These are phyloP conservation scores for Phytophthora rubi DNA, from an alignment of 352 stramenopile species.

Conservation along the genomic window DNA sequence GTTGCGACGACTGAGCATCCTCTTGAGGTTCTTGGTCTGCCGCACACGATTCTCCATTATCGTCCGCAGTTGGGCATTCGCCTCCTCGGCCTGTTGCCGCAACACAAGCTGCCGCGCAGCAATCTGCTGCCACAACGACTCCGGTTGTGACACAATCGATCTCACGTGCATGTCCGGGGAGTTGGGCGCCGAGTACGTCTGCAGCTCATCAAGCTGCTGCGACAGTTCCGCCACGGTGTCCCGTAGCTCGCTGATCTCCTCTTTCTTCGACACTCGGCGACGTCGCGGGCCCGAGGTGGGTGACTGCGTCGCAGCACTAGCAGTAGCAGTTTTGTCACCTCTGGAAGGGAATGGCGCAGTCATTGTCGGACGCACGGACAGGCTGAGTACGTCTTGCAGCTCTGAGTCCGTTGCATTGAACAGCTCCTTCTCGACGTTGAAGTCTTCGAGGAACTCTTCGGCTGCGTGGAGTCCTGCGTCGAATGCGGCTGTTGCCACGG, in stretches of 20 bases:
- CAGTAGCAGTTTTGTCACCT: neutral
- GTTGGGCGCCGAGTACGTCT: slow-evolving; percentile 17
- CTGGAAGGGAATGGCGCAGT: neutral
- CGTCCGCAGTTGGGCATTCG: slow-evolving; percentile 21
- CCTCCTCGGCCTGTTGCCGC: slow-evolving; percentile 26
- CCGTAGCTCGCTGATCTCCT: slow-evolving; percentile 39
- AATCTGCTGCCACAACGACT: slow-evolving; percentile 37
- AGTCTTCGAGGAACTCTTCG: slow-evolving; percentile 24
- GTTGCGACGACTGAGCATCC: slow-evolving; percentile 37
- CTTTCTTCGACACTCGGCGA: slow-evolving; percentile 26
- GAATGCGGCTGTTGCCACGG: neutral
- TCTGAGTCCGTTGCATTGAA: slow-evolving; percentile 7
- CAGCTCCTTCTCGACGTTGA: slow-evolving; percentile 24
- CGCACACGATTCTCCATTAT: slow-evolving; percentile 19
- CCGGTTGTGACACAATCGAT: slow-evolving; percentile 18
- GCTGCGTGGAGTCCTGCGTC: slow-evolving; percentile 22
- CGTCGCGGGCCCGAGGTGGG: neutral
- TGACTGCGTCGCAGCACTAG: neutral
- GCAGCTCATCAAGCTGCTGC: slow-evolving; percentile 31
- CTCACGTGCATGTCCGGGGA: slow-evolving; percentile 14
- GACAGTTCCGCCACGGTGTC: slow-evolving; percentile 30
- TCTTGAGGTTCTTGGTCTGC: slow-evolving; percentile 49
- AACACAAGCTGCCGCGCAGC: slow-evolving; percentile 28
- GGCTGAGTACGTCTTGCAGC: slow-evolving; percentile 8
- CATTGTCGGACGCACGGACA: slow-evolving; percentile 2